phyloP scores from a whole-genome alignment of 306 rosid species.

The Trichosanthes cucumerina region DNA sequence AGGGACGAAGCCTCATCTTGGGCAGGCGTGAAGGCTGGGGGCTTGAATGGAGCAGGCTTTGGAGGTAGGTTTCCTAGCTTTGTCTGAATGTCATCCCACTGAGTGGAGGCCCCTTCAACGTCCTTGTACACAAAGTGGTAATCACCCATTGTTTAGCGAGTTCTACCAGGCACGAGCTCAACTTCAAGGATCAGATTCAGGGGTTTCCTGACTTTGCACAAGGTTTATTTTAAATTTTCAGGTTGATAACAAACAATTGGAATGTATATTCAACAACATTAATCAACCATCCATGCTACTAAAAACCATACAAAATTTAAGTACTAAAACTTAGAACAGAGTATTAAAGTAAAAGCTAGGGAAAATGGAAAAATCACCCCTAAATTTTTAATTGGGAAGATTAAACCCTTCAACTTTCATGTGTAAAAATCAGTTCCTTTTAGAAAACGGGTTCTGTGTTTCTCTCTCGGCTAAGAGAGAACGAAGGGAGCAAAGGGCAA shows the following conservation, averaged over 20 bases:
- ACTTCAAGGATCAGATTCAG: neutral
- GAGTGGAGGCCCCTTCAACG: slow-evolving; percentile 84
- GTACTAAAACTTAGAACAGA: too few species aligned
- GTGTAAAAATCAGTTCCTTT: too few species aligned
- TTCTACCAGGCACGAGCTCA: neutral
- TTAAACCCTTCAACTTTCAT: too few species aligned
- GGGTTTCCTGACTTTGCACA: neutral
- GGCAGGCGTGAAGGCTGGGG: slow-evolving; percentile 62
- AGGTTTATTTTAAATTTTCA: neutral
- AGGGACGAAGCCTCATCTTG: slow-evolving; percentile 42
- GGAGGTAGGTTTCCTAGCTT: slow-evolving; percentile 78
- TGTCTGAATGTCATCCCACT: slow-evolving; percentile 89
- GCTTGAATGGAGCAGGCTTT: slow-evolving; percentile 70
- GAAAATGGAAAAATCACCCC: too few species aligned
- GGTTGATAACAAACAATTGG: neutral
- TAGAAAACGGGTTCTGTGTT: too few species aligned
- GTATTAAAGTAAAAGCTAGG: too few species aligned
- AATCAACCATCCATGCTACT: neutral
- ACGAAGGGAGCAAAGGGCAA: too few species aligned
- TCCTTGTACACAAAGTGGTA: slow-evolving; percentile 86
- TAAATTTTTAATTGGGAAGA: too few species aligned
- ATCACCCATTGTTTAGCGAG: slow-evolving; percentile 43
- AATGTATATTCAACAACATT: neutral
- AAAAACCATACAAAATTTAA: neutral
- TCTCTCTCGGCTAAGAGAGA: too few species aligned